Conservation (phyloP, 2,329 filamentous ascomycete genomes). For the Paraphaeosphaeria sporulosa region DNA sequence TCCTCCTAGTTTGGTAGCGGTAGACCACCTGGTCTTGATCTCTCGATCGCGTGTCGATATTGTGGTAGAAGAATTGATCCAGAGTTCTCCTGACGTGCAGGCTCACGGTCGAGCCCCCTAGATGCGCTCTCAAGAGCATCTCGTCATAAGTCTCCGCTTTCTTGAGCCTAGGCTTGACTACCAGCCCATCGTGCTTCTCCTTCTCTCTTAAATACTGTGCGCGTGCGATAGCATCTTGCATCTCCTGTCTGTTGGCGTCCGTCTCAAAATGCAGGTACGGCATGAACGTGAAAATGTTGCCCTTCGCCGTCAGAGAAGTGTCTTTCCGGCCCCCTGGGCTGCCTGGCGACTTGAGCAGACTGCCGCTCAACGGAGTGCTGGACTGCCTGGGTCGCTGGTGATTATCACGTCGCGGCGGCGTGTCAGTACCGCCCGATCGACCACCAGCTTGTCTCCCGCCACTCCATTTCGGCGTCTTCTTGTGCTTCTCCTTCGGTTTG, state of each 20-base stretch:
- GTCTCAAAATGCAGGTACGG: slow-evolving; percentile 73
- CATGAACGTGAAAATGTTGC: slow-evolving; percentile 62
- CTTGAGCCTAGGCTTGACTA: slow-evolving; percentile 28
- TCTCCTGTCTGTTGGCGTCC: slow-evolving; percentile 60
- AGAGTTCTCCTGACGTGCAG: slow-evolving; percentile 69
- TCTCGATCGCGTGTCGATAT: slow-evolving; percentile 66
- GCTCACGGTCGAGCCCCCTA: slow-evolving; percentile 54
- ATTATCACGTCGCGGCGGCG: slow-evolving; percentile 34
- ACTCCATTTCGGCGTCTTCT: slow-evolving; percentile 41
- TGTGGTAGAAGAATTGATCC: slow-evolving; percentile 72
- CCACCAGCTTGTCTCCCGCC: slow-evolving; percentile 31
- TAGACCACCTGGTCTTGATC: slow-evolving; percentile 72
- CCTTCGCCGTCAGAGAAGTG: slow-evolving; percentile 38
- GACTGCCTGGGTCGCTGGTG: slow-evolving; percentile 31
- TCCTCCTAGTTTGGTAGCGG: slow-evolving; percentile 59
- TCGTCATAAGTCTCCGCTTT: slow-evolving; percentile 51
- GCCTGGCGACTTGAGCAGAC: slow-evolving; percentile 44
- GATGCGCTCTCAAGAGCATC: slow-evolving; percentile 58
- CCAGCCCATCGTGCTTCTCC: slow-evolving; percentile 25
- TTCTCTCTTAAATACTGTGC: slow-evolving; percentile 36
- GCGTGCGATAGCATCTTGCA: slow-evolving; percentile 62
- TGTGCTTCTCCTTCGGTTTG: slow-evolving; percentile 42
- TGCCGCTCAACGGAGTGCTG: slow-evolving; percentile 35
- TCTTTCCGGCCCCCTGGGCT: slow-evolving; percentile 43
- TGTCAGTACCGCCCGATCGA: slow-evolving; percentile 37